Base-by-base conservation (phyloP, 108 stramenopile species). In the Nitzschia putrida region DNA sequence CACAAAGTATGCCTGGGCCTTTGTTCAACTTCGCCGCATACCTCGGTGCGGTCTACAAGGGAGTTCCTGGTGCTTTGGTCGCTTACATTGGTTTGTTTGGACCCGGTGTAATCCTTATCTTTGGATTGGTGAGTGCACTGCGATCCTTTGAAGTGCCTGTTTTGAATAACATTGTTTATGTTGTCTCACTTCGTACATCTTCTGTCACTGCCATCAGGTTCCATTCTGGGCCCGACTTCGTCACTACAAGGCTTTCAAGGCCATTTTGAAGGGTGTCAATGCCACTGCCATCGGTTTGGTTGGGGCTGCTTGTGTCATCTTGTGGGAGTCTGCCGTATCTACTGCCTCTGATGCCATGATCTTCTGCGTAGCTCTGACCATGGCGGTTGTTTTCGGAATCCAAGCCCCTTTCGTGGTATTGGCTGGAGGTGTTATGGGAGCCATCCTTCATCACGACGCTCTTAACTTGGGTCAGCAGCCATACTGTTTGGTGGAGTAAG, bases 11-110 rank as follows among this genome's bases (percentile, higher is more conserved):
- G 91, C 93, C 60, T 68, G 95, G 86, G 76, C 93, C 64, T 53
- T 80, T 84, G 21, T 96, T 96, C 83, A 97, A 97, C 88, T 95
- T 97, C 57, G 78, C 95, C 40, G 70, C 92, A n/a, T 97, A 89
- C 70, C 66, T 96, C 8, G 97, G 96, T 3, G 95, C 91, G 7
- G 87, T 92, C 14, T 94, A 88, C 69, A 66, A 77, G 49, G 93
- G 93, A 8, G 79, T 97, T 44, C 78, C 85, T 10, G 96, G 96
- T 21, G 95, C 92, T 14, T 57, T 97, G 37, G 74, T 96, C 16
- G 95, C 90, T 9, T 90, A 73, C 67, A 9, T 85, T 52, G 95
- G 95, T 53, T 71, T 97, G 38, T 95, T 96, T 71, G 95, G 91
- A 11, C 95, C 95, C 50, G 95, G 95, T 18, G 73, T 96, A 5